Conservation (phyloP, 768 basidiomycete genomes). For the Suillus sp. region DNA sequence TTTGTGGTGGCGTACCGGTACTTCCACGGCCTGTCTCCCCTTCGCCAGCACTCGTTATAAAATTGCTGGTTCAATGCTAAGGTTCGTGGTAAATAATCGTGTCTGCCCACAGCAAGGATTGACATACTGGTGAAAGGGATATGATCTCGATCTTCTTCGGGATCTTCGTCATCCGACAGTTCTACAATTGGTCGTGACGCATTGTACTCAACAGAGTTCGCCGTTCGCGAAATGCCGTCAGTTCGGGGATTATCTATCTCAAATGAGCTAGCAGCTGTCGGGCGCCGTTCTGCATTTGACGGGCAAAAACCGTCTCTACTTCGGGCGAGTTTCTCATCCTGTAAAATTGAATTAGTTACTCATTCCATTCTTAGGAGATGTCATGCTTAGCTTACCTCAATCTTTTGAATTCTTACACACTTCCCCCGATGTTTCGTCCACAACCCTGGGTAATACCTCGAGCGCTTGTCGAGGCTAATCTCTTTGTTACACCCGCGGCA, state of each 20-base stretch:
- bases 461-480: constrained; percentile 39
- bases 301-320: background rate
- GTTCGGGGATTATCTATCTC: constrained; percentile 4
- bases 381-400: constrained; percentile 32
- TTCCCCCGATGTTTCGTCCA: constrained; percentile 37
- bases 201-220: constrained; percentile 6
- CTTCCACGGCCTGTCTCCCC: constrained; percentile 21
- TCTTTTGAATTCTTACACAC: constrained; percentile 26
- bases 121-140: constrained; percentile 32
- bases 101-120: constrained; percentile 12
- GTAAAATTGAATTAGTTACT: constrained; percentile 18
- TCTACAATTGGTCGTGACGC: constrained; percentile 7
- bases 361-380: background rate
- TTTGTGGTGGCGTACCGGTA: constrained; percentile 36
- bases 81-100: constrained; percentile 1
- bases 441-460: constrained; percentile 37
- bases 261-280: constrained; percentile 9
- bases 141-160: constrained; percentile 18
- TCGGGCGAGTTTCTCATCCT: constrained; percentile 20
- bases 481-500: constrained; percentile 32
- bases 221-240: background rate
- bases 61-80: constrained; percentile 25
- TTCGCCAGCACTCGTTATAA: constrained; percentile 18
- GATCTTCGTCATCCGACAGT: constrained; percentile 22
- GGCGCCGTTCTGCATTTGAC: constrained; percentile 5